Conservation (phyloP, 208 protist species). For the Crithidia sp. region DNA sequence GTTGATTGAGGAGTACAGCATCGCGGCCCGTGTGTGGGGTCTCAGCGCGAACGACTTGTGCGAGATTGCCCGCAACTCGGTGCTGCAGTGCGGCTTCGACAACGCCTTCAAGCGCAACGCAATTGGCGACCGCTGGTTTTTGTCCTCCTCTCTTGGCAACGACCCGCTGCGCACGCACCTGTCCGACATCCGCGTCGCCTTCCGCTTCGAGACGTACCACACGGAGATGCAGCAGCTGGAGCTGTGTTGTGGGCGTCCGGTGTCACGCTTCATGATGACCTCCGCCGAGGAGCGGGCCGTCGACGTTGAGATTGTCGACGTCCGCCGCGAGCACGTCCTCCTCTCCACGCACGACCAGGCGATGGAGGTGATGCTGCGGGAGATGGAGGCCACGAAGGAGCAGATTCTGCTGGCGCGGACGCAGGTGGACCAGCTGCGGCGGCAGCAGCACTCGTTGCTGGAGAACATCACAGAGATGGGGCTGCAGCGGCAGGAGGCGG, state of each 20-base stretch:
- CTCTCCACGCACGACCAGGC: constrained; percentile 90
- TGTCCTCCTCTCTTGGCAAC: constrained; percentile 90
- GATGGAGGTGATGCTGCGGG: constrained; percentile 87
- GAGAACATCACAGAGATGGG: constrained; percentile 88
- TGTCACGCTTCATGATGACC: constrained; percentile 86
- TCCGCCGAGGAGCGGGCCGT: constrained; percentile 82
- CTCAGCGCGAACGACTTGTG: constrained; percentile 91
- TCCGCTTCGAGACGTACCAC: constrained; percentile 94
- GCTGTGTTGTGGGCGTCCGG: constrained; percentile 55
- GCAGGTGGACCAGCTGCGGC: constrained; percentile 69
- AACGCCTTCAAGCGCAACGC: constrained; percentile 87
- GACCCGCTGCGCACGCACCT: constrained; percentile 89
- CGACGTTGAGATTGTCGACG: constrained; percentile 64
- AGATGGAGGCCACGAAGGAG: constrained; percentile 76
- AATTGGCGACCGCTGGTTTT: constrained; percentile 90
- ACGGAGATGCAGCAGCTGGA: constrained; percentile 89
- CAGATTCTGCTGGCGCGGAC: constrained; percentile 52
- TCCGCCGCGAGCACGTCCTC: constrained; percentile 61
- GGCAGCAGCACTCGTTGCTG: constrained; percentile 78
- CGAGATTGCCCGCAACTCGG: constrained; percentile 93
- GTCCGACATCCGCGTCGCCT: constrained; percentile 93
- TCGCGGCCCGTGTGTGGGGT: constrained; percentile 92
- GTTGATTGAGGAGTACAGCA: constrained; percentile 94
- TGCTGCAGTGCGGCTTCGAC: constrained; percentile 92
- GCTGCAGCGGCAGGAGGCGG: constrained; percentile 51